phyloP scores from a whole-genome alignment of 371 early-diverging fungal genomes.

The Mucor velutinosus region DNA sequence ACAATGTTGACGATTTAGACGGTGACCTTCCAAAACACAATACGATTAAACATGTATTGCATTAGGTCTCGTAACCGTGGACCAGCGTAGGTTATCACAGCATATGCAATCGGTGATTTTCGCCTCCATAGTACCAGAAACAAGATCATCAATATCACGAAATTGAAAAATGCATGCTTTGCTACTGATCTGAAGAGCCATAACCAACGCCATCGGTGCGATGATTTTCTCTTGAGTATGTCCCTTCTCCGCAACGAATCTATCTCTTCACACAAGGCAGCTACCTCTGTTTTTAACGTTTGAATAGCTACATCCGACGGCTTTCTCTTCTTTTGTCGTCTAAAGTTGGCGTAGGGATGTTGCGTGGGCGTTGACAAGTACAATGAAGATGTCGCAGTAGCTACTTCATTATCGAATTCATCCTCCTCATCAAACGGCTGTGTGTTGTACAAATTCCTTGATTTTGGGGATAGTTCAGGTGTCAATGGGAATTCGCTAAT shows the following conservation, averaged over 20 bases:
- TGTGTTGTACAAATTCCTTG: not conserved
- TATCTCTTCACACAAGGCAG: slow-evolving; percentile 33
- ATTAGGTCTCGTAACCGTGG: slow-evolving; percentile 19
- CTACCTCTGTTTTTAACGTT: slow-evolving; percentile 28
- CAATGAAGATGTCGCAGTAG: slow-evolving; percentile 32
- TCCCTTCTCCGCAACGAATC: slow-evolving; percentile 25
- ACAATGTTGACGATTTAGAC: not conserved
- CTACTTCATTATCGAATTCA: slow-evolving; percentile 39
- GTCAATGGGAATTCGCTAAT: not conserved
- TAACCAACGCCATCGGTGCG: slow-evolving; percentile 15
- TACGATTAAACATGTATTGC: slow-evolving; percentile 17
- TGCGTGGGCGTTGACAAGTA: slow-evolving; percentile 22
- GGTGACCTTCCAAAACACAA: slow-evolving; percentile 14
- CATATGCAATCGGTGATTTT: slow-evolving; percentile 45
- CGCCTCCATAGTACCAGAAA: slow-evolving; percentile 34
- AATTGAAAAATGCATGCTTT: slow-evolving; percentile 38
- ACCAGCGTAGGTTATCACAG: slow-evolving; percentile 30
- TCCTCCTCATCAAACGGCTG: not conserved
- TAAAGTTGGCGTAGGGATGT: slow-evolving; percentile 2
- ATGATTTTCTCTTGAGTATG: not conserved
- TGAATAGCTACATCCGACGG: slow-evolving; percentile 31
- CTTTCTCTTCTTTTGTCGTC: not conserved
- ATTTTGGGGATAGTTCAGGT: not conserved
- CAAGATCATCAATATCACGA: slow-evolving; percentile 29
- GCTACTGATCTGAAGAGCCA: slow-evolving; percentile 12